Evolutionary conservation across 2,329 filamentous ascomycete genomes (phyloP).

Genomic region (Trichophyton rubrum): DNA sequence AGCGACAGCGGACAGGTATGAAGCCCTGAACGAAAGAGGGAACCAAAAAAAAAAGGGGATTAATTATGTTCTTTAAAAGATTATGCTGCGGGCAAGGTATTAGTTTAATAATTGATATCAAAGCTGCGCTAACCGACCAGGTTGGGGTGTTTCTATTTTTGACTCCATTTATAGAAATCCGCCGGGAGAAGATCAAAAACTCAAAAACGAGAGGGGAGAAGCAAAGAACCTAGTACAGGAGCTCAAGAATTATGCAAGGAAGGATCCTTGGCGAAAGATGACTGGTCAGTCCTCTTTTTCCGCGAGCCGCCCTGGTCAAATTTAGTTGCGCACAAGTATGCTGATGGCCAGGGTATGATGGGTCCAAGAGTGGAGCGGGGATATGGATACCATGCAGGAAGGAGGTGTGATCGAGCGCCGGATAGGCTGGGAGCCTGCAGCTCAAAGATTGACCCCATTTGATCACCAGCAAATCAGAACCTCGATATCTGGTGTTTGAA

Average conservation of each 20-base stretch:
- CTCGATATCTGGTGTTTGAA: neutral
- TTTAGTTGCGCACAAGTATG: constrained; percentile 6
- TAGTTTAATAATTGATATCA: constrained; percentile 1
- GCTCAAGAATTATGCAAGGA: constrained; percentile 2
- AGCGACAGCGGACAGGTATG: constrained; percentile 3
- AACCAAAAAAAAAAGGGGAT: neutral
- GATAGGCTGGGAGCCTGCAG: constrained; percentile 4
- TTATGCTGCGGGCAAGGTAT: neutral
- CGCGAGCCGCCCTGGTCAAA: constrained; percentile 8
- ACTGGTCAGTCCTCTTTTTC: constrained; percentile 9
- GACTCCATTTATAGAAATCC: neutral
- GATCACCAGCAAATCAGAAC: neutral
- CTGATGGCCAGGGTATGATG: neutral
- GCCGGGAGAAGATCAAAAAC: neutral
- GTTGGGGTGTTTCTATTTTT: constrained; percentile 6
- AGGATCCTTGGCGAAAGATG: neutral
- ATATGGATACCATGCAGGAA: neutral
- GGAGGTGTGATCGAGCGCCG: neutral
- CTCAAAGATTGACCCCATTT: neutral
- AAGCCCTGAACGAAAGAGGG: neutral
- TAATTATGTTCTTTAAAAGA: constrained; percentile 5
- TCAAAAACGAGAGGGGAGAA: neutral
- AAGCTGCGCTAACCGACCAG: neutral
- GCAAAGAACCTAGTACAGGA: neutral
- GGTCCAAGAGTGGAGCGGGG: neutral